Percentiles rank a stretch among this genome's conserved stretches.
Conservation (phyloP, 345 rosid species). For the Salix suchowensis region DNA sequence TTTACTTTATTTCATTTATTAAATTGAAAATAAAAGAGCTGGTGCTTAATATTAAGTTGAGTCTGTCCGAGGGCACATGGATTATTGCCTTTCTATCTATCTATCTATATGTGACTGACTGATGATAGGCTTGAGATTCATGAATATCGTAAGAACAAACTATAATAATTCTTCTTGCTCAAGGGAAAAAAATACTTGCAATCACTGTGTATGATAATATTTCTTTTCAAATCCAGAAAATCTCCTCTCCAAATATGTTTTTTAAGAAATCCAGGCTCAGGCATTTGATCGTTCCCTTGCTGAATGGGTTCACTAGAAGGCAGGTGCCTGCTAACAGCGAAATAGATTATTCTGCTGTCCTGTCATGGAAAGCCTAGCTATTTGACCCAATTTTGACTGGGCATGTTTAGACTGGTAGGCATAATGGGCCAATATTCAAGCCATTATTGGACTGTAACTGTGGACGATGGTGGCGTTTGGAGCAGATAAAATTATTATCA, state of each 20-base stretch:
- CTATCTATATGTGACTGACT: background rate
- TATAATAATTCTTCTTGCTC: too few species aligned
- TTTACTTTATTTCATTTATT: background rate
- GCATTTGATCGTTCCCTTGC: too few species aligned
- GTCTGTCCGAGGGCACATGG: too few species aligned
- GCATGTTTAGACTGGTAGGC: background rate
- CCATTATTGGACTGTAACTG: too few species aligned
- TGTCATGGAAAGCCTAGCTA: background rate
- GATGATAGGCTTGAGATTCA: background rate
- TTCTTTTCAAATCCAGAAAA: background rate
- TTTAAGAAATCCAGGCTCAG: too few species aligned
- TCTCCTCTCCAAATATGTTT: background rate
- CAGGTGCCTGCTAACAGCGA: too few species aligned
- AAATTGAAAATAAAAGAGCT: too few species aligned
- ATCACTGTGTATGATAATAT: background rate
- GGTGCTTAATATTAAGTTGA: too few species aligned
- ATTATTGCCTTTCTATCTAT: background rate
- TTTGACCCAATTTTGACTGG: background rate
- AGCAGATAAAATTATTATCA: too few species aligned
- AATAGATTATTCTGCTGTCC: background rate
- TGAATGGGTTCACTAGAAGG: too few species aligned
- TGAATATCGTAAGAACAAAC: background rate
- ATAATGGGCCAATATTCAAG: background rate
- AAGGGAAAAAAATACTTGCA: background rate
- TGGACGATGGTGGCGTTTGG: too few species aligned